Base-by-base conservation (phyloP, 2,329 filamentous ascomycete genomes). In the Diaporthe citri region DNA sequence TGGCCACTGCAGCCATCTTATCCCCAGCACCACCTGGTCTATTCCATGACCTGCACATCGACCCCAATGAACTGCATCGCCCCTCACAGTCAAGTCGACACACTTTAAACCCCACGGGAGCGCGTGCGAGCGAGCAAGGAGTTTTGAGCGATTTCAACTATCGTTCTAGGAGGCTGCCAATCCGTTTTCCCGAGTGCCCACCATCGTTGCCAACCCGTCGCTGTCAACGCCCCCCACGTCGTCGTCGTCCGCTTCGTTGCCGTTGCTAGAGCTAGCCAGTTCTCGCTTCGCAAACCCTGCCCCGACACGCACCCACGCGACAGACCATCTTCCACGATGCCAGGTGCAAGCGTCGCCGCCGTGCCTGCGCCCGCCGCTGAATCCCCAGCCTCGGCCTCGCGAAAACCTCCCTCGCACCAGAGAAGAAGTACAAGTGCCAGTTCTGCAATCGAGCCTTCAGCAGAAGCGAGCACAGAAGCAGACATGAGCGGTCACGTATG, bases 341-440 rank as follows among this genome's bases (percentile, higher is more conserved):
- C 93, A 83, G 92, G 90, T 87, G 90, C 92, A 84, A 90, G 86
- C 84, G 90, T 93, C 56, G 91, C 92, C 80, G 88, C 90, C 80
- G 87, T 89, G 80, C 86, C 92, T 80, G 87, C 93, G 82, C 85
- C 91, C 80, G 89, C 91, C 82, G 87, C 91, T 82, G 91, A 95
- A 82, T 75, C 75, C n/a, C 62, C 75, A 70, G 90, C 92, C 82
- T 90, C 93, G 83, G 90, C 91, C 80, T 90, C 93, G 69, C 92
- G 94, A 85, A 97, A 87, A 86, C 93, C 79, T 89, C 93, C 77
- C 87, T 93, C 80, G 93, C 92, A 80, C 95, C 96, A 74, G 97
- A 98, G 88, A 96, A 97, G 89, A 98, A 98, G 87, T 99, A 99
- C 92, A 98, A 98, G 86, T 99, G 97, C 88, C 95, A 98, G 89